Evolutionary conservation across 495 filamentous ascomycete genomes (phyloP).

Genomic region (Penicillium paradoxum): DNA sequence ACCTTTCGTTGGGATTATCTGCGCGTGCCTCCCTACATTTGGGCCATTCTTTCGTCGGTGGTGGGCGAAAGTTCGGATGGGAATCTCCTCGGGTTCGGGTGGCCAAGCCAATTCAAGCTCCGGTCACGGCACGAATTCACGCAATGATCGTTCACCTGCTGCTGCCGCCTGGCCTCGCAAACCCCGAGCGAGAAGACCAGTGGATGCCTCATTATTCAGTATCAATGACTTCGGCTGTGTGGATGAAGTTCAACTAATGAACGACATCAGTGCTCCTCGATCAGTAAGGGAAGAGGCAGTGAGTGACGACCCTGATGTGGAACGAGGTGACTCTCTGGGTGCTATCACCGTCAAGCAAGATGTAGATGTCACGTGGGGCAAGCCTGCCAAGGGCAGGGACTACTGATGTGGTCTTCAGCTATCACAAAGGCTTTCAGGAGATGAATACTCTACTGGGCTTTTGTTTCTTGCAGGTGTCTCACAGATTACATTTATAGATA

Average conservation of each 20-base stretch:
- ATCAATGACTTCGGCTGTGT: background rate
- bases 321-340: background rate
- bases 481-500: no score
- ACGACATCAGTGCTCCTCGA: background rate
- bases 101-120: no score
- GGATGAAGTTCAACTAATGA: background rate
- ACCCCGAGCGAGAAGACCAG: background rate
- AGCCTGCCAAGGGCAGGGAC: background rate
- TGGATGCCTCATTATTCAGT: background rate
- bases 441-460: no score
- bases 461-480: no score
- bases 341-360: background rate
- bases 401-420: background rate
- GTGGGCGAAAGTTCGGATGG: background rate
- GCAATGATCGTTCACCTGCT: background rate
- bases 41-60: background rate
- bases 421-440: no score
- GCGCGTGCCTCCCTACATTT: background rate
- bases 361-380: background rate
- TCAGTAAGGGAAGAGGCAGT: background rate
- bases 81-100: background rate
- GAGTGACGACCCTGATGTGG: background rate
- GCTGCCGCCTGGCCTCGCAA: background rate
- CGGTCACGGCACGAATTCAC: background rate
- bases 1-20: background rate